Base-by-base conservation (phyloP, 164 flowering plant species). In the Stephania cephalantha region DNA sequence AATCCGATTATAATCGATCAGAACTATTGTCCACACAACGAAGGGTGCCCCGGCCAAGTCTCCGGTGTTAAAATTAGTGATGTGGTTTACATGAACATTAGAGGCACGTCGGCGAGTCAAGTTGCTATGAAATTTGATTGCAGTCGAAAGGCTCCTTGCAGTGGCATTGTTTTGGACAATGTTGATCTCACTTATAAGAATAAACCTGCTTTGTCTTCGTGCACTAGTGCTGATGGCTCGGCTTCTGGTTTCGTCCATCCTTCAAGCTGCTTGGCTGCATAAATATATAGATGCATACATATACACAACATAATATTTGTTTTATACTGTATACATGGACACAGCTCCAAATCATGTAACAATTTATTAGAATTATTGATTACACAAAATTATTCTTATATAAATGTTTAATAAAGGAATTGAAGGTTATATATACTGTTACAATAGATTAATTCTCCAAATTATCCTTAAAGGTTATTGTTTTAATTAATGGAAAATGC, bases 1-100 rank as follows among this genome's bases (percentile, higher is more conserved):
- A 74, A 74, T 63, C 76, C 76, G 0, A 74, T 74, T 20, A 46
- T 74, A 25, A 83, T 80, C 82, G 61, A 85, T 29, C 76, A 74
- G 31, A 7, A 74, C 13, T 74, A 74, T 13, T 74, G 76, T 48
- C 76, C 76, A 44, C 25, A 46, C 44, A 53, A 74, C n/a, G 15
- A 74, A 46, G 71, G 70, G 2, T 68, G 71, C 46, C 76, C 76
- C 11, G 22, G 8, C n/a, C 67, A 66, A 48, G 8, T 53, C 11
- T 74, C 77, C 2, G 77, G 77, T 18, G 55, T 74, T 30, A 30
- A 74, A 68, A 74, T 74, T 13, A 74, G 77, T 35, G 30, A 20
- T 7, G 77, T 74, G 9, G 68, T 71, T 42, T 74, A 48, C 42
- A n/a, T 3, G 11, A 35, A 53, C n/a, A 69, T 69, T 7, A 20